Evolutionary conservation across 371 early-diverging fungal species (phyloP).

Genomic region (Mucor saturninus): DNA sequence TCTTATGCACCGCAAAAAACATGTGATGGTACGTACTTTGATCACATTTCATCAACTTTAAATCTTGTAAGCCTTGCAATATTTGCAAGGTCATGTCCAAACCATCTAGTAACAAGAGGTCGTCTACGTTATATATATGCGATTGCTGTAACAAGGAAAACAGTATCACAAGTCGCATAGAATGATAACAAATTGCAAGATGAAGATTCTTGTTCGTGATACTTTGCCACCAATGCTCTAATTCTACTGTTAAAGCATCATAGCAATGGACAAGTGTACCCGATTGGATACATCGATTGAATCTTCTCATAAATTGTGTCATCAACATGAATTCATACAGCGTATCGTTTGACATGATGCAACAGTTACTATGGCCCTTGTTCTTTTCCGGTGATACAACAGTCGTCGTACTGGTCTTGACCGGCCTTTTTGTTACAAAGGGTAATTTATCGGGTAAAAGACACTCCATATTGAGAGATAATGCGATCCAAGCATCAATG

Average conservation of each 20-base stretch:
- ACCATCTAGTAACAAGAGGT: constrained; percentile 37
- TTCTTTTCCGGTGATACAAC: neutral
- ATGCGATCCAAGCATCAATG: constrained; percentile 48
- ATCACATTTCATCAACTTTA: constrained; percentile 45
- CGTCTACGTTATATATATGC: neutral
- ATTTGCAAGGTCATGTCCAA: constrained; percentile 37
- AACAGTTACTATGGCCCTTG: neutral
- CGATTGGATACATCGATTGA: constrained; percentile 33
- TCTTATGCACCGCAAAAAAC: constrained; percentile 52
- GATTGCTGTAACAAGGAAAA: constrained; percentile 33
- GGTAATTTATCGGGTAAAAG: constrained; percentile 38
- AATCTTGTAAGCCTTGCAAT: constrained; percentile 35
- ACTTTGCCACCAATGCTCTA: constrained; percentile 30
- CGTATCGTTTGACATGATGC: constrained; percentile 20
- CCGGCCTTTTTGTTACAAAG: neutral
- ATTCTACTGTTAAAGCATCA: constrained; percentile 19
- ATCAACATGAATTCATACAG: constrained; percentile 31
- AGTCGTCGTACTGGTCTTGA: neutral
- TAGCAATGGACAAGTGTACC: constrained; percentile 28
- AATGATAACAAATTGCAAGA: constrained; percentile 43
- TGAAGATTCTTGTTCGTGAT: constrained; percentile 20
- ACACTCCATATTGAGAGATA: constrained; percentile 40
- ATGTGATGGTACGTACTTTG: constrained; percentile 56
- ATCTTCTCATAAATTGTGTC: constrained; percentile 44
- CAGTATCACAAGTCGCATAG: constrained; percentile 44